Conservation (phyloP, 164 flowering plant species). For the Liquidambar formosana region DNA sequence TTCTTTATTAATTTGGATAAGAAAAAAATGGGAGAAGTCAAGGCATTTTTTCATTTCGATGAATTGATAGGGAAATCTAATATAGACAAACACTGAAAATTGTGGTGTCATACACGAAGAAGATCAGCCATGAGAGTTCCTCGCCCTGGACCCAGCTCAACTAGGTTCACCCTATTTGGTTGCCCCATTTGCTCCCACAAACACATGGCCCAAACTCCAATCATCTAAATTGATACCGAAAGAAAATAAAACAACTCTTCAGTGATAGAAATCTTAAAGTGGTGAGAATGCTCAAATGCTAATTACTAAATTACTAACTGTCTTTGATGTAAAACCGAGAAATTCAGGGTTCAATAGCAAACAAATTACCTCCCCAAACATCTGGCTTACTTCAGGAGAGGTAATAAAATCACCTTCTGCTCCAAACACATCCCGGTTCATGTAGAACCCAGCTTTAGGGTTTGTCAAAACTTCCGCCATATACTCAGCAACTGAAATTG, state of each 20-base stretch:
- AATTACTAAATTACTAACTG: background rate
- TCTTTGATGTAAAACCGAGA: background rate
- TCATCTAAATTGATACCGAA: conserved; percentile 51
- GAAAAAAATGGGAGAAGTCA: background rate
- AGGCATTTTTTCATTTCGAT: background rate
- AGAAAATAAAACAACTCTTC: background rate
- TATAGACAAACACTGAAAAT: background rate
- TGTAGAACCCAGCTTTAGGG: conserved; percentile 88
- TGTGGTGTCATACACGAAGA: conserved; percentile 63
- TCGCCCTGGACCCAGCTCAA: conserved; percentile 98
- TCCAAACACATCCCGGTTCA: conserved; percentile 93
- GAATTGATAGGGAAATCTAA: background rate
- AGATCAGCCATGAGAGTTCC: conserved; percentile 99
- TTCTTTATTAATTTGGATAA: background rate
- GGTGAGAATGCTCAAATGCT: background rate
- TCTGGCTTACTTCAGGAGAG: conserved; percentile 99
- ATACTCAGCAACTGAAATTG: conserved; percentile 89
- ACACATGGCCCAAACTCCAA: conserved; percentile 95
- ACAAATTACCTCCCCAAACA: conserved; percentile 91
- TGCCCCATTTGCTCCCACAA: conserved; percentile 99
- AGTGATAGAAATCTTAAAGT: background rate
- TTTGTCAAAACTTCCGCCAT: conserved; percentile 98
- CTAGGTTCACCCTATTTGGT: conserved; percentile 69
- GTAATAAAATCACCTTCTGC: conserved; percentile 92
- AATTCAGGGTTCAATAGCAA: background rate